These are phyloP conservation scores for Anisodus tanguticus DNA, from an alignment of 257 asterid genomes.

Conservation along the genomic window DNA sequence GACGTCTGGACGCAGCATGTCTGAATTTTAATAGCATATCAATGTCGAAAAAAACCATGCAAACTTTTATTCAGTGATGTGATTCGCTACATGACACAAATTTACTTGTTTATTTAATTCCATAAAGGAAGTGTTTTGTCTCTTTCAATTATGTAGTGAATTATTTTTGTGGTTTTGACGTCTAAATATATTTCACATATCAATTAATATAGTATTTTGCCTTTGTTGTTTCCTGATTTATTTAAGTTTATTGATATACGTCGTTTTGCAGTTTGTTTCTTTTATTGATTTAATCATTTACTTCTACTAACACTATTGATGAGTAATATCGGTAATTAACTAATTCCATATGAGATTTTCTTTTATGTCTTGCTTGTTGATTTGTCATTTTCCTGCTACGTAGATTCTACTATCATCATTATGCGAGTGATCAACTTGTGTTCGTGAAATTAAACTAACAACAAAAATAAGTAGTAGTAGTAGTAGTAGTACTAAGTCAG, in stretches of 20 bases:
- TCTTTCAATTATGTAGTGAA: neutral
- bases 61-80: neutral
- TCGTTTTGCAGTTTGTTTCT: neutral
- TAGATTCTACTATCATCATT: too few relatives aligned
- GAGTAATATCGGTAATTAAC: neutral
- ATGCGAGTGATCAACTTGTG: too few relatives aligned
- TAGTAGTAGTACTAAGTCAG: too few relatives aligned
- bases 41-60: too few relatives aligned
- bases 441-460: too few relatives aligned
- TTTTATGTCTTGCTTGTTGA: too few relatives aligned
- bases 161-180: neutral
- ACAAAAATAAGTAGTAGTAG: too few relatives aligned
- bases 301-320: neutral
- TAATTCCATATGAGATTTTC: too few relatives aligned
- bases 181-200: too few relatives aligned
- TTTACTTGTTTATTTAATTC: conserved; percentile 19
- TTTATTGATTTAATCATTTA: neutral
- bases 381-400: too few relatives aligned
- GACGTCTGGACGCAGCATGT: too few relatives aligned
- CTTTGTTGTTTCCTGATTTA: neutral
- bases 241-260: neutral
- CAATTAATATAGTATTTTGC: too few relatives aligned
- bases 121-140: neutral
- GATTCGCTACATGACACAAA: neutral
- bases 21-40: neutral